Conservation (phyloP, 2,329 filamentous ascomycete genomes). For the Dactylellina parvicollis region DNA sequence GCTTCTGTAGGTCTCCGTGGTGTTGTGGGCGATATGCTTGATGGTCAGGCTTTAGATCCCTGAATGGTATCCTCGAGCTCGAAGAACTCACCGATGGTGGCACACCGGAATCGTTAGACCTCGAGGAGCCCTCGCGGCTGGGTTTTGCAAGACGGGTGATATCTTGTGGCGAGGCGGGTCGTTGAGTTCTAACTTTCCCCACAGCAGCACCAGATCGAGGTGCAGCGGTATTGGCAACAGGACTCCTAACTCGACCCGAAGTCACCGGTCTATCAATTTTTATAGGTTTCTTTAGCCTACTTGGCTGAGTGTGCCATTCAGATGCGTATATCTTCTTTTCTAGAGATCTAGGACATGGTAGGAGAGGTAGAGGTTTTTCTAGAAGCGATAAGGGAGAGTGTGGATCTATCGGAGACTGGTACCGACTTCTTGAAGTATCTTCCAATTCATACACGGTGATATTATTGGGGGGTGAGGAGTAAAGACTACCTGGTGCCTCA, state of each 20-base stretch:
- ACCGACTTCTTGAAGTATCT: slow-evolving; percentile 21
- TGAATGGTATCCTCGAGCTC: slow-evolving; percentile 9
- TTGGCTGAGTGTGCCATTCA: slow-evolving; percentile 1
- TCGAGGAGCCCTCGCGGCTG: background rate
- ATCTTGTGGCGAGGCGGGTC: background rate
- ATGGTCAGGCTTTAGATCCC: slow-evolving; percentile 14
- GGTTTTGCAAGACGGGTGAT: background rate
- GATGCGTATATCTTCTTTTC: slow-evolving; percentile 28
- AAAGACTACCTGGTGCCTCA: background rate
- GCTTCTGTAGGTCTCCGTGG: slow-evolving; percentile 1
- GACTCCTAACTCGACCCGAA: background rate
- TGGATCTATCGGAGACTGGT: slow-evolving; percentile 12
- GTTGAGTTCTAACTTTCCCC: background rate
- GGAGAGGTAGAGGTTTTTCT: slow-evolving; percentile 35
- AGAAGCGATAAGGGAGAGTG: slow-evolving; percentile 22
- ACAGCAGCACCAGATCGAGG: background rate
- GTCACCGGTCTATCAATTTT: background rate
- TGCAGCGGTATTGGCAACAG: background rate
- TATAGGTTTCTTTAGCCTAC: background rate
- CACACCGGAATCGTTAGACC: background rate
- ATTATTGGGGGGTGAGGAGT: background rate
- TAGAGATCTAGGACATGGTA: slow-evolving; percentile 25
- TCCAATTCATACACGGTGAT: slow-evolving; percentile 31
- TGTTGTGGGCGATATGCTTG: background rate
- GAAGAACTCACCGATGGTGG: background rate